A percentile compares a stretch with the other conserved stretches of the same genome.
Evolutionary conservation across 176 grass and related monocot genomes (phyloP).

Genomic region (Zea luxurians): DNA sequence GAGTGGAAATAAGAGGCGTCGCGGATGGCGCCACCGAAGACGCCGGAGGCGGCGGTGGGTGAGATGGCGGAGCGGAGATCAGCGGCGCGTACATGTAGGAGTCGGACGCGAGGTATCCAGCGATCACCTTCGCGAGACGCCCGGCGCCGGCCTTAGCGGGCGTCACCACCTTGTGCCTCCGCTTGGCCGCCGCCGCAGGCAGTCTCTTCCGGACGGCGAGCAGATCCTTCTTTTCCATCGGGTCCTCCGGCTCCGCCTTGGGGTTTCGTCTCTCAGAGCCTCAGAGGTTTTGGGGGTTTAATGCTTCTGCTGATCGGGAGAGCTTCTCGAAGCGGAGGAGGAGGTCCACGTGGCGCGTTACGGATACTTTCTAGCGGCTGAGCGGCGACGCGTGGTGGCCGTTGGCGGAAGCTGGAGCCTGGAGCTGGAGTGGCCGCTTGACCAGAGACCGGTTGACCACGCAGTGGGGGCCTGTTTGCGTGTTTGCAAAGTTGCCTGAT

Average conservation of each 20-base stretch:
- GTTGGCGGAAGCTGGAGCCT: background rate
- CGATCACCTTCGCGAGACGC: slow-evolving; percentile 32
- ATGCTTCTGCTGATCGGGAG: background rate
- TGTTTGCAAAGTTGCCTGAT: too few relatives aligned
- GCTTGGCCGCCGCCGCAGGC: background rate
- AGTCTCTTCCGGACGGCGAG: slow-evolving; percentile 40
- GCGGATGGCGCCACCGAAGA: background rate
- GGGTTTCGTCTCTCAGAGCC: background rate
- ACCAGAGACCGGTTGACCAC: too few relatives aligned
- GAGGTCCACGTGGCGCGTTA: slow-evolving; percentile 16
- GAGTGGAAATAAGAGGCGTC: background rate
- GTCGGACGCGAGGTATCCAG: slow-evolving; percentile 44
- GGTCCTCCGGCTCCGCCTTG: background rate
- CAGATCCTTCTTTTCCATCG: slow-evolving; percentile 47
- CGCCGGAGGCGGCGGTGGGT: background rate
- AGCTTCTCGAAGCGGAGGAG: background rate
- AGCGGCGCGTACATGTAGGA: slow-evolving; percentile 57
- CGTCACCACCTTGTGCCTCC: slow-evolving; percentile 11
- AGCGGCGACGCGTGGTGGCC: slow-evolving; percentile 3
- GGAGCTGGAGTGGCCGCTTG: background rate
- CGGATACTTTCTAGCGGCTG: background rate
- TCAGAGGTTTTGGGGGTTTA: background rate
- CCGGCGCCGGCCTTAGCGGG: background rate
- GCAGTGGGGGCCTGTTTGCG: too few relatives aligned
- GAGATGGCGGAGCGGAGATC: background rate